These are phyloP conservation scores for Mucor plumbeus DNA, from an alignment of 371 early-diverging fungal species.

Conservation along the genomic window DNA sequence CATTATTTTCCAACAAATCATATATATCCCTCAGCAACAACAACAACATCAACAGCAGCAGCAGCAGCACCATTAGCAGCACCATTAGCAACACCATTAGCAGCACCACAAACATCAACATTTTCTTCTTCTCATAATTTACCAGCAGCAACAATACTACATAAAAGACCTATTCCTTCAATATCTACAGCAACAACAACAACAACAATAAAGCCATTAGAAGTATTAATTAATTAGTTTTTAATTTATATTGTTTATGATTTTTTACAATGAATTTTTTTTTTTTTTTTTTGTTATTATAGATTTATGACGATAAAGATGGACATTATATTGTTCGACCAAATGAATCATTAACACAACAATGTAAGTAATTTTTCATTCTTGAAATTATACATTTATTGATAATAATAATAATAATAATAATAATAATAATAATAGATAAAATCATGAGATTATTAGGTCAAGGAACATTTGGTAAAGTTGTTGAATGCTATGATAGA, in stretches of 20 bases:
- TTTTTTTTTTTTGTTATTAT: conserved; percentile 11
- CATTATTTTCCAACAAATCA: conserved; percentile 18
- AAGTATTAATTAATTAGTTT: background rate
- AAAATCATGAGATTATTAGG: conserved; percentile 84
- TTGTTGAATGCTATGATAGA: conserved; percentile 85
- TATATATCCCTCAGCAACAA: conserved; percentile 10
- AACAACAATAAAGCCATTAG: background rate
- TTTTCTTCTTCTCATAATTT: too few relatives aligned
- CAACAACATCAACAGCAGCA: background rate
- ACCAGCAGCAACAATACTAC: background rate
- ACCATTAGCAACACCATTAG: background rate
- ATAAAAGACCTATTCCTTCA: background rate
- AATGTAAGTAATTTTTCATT: conserved; percentile 61
- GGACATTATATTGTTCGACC: conserved; percentile 88
- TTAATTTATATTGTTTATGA: background rate
- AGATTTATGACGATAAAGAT: conserved; percentile 82
- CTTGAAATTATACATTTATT: too few relatives aligned
- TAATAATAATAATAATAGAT: conserved; percentile 48
- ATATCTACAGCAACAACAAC: background rate
- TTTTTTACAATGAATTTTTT: background rate
- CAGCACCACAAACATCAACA: too few relatives aligned
- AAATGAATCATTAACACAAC: conserved; percentile 70
- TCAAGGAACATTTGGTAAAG: conserved; percentile 97
- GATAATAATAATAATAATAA: background rate
- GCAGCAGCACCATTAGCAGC: background rate